Base-by-base conservation (phyloP, 2,329 filamentous ascomycete species). In the Coniochaeta sp. region DNA sequence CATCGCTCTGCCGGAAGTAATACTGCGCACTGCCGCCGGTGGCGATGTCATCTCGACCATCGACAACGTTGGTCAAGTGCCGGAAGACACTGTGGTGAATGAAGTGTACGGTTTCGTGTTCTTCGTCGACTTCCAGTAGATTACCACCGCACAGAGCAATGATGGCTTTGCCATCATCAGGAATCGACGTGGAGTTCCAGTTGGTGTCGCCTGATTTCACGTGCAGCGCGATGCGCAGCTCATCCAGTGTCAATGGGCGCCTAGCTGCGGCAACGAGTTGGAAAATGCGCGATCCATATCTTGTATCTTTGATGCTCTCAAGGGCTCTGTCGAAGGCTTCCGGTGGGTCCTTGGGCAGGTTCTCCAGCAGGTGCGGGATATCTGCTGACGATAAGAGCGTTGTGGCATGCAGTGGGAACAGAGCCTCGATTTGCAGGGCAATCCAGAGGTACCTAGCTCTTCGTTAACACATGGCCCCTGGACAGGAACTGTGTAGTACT, bases 371-470 rank as follows among this genome's bases (percentile, higher is more conserved):
- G 4, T 26, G 12, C 3, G 26, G 26, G 20, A 50, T 28, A 24
- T 50, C 48, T 5, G n/a, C 20, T n/a, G 20, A 10, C 5, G 31
- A 50, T 13, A 50, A 16, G 14, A 42, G 14, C 16, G n/a, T 6
- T 3, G 10, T 28, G 3, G 4, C 22, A 18, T 50, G 22, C 4
- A 18, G 31, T 7, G 48, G 48, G 20, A 50, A 40, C 12, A 50
- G 16, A 5, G 31, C 22, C 32, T 50, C 48, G 30, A 50, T 40
- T 24, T 50, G 48, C 18, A 50, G 28, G 4, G 20, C 22, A 38
- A 50, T 18, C 48, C 48, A 50, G 16, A 50, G 48, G 16, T 38
- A 50, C 48, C n/a, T 50, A 16, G n/a, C 28, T 8, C 31, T n/a
- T 33, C 9, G n/a, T 33, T 14, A 33, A 14, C n/a, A 30, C 31